Percentiles rank a stretch among this genome's conserved stretches.
Conservation (phyloP, 2,329 filamentous ascomycete genomes). For the Capronia coronata region DNA sequence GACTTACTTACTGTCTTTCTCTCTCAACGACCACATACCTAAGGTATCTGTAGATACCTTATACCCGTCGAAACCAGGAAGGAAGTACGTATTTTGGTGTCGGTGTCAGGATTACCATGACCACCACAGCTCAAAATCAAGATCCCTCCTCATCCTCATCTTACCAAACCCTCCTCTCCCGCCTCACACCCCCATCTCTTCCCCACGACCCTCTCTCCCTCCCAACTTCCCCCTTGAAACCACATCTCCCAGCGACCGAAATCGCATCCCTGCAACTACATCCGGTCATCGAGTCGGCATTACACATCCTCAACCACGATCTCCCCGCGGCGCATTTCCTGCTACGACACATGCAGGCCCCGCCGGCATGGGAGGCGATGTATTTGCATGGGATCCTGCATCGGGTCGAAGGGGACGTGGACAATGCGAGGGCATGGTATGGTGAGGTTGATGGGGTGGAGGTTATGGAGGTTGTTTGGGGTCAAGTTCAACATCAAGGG, state of each 20-base stretch:
- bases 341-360: slow-evolving; percentile 45
- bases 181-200: too few species aligned
- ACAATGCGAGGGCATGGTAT: slow-evolving; percentile 47
- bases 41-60: too few species aligned
- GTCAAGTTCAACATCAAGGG: slow-evolving; percentile 3
- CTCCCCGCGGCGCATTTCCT: slow-evolving; percentile 48
- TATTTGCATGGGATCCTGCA: slow-evolving; percentile 48
- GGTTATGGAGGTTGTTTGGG: slow-evolving; percentile 34
- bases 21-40: too few species aligned
- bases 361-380: slow-evolving; percentile 47
- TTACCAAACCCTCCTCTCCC: too few species aligned
- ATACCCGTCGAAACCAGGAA: too few species aligned
- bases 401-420: slow-evolving; percentile 46
- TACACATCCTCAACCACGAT: slow-evolving; percentile 49
- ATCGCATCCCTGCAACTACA: slow-evolving; percentile 35
- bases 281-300: slow-evolving; percentile 45
- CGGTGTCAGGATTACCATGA: too few species aligned
- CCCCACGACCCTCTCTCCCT: neutral
- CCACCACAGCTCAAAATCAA: too few species aligned
- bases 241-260: neutral
- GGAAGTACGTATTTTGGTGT: too few species aligned
- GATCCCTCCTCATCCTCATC: too few species aligned
- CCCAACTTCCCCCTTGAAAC: neutral
- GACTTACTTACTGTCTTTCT: too few species aligned
- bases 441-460: slow-evolving; percentile 38